A percentile compares a stretch with the other conserved stretches of the same genome.
Conservation (phyloP, 768 basidiomycete species). For the Rhodocollybia butyracea region DNA sequence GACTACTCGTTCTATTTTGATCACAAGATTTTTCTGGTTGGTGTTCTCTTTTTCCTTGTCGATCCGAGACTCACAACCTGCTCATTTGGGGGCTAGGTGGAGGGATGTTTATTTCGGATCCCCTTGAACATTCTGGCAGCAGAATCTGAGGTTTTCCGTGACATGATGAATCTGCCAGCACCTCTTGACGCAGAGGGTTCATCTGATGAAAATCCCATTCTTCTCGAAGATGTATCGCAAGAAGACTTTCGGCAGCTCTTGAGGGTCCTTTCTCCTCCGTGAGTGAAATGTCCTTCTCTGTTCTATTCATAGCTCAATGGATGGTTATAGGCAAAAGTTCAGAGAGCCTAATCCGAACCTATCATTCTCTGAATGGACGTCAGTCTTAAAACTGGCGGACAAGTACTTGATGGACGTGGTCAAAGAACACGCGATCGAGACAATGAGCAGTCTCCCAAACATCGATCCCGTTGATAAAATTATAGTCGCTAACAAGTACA, state of each 20-base stretch:
- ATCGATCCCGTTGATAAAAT: not conserved
- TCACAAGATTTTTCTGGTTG: not conserved
- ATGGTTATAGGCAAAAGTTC: not conserved
- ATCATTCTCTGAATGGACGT: not conserved
- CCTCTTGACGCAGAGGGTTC: not conserved
- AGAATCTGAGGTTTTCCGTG: not conserved
- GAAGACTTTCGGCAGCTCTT: conserved; percentile 15
- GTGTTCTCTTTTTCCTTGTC: not conserved
- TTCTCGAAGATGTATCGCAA: conserved; percentile 17
- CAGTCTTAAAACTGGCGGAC: conserved; percentile 1
- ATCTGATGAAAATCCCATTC: conserved; percentile 12
- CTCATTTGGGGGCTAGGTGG: not conserved
- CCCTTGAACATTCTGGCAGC: not conserved
- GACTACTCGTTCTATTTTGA: not conserved
- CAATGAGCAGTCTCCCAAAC: not conserved
- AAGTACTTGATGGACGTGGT: not conserved
- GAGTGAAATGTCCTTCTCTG: not conserved
- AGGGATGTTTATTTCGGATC: not conserved
- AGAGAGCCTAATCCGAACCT: not conserved
- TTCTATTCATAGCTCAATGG: not conserved
- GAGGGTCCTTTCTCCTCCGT: conserved; percentile 5
- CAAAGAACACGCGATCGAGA: not conserved
- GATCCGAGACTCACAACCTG: not conserved
- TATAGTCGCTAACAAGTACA: not conserved
- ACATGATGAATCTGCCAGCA: not conserved